These are phyloP conservation scores for Erodium texanum DNA, from an alignment of 441 rosid genomes.

Conservation along the genomic window DNA sequence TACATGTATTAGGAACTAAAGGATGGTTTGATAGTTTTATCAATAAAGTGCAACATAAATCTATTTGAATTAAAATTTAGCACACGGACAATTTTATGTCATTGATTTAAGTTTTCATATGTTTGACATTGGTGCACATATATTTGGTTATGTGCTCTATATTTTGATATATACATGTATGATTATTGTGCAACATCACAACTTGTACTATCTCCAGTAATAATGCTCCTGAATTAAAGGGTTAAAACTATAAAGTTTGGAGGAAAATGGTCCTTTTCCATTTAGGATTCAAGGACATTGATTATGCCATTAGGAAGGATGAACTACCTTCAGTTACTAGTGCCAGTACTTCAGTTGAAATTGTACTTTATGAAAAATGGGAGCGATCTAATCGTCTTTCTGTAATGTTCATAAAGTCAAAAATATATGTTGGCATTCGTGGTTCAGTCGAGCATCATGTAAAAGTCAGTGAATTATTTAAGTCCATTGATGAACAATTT, in stretches of 20 bases:
- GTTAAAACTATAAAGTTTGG: not conserved
- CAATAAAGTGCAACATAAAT: not conserved
- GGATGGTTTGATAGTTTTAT: constrained; percentile 14
- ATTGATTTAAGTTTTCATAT: not conserved
- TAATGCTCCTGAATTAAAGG: not conserved
- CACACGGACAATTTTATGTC: not conserved
- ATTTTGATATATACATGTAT: not conserved
- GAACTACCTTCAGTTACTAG: not conserved
- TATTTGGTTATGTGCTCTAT: not conserved
- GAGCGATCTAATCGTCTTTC: constrained; percentile 6
- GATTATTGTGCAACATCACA: not conserved
- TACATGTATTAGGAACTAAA: constrained; percentile 1
- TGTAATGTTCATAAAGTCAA: constrained; percentile 11
- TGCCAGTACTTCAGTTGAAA: not conserved
- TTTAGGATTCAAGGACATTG: not conserved
- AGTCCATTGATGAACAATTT: constrained; percentile 6
- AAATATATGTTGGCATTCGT: not conserved
- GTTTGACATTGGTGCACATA: constrained; percentile 1
- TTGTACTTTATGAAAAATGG: not conserved
- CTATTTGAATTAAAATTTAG: constrained; percentile 1
- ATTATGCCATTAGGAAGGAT: constrained; percentile 1
- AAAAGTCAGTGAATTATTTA: constrained; percentile 1
- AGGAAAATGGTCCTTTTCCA: not conserved
- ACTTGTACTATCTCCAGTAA: not conserved
- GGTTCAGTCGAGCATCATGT: constrained; percentile 9